Evolutionary conservation across 257 asterid species (phyloP).

Genomic region (Rehmannia glutinosa): DNA sequence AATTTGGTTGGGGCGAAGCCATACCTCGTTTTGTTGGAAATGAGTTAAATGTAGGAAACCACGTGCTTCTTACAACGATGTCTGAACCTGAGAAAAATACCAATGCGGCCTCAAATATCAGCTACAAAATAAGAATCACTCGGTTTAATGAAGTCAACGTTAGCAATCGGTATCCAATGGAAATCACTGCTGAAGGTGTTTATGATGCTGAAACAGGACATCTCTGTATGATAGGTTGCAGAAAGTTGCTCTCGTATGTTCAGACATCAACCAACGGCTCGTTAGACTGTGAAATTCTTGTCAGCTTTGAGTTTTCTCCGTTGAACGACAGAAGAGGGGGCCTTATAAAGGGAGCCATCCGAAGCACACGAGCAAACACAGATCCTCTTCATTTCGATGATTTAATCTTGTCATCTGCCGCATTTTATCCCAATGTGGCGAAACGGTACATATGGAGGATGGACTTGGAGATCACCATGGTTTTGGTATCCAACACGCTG

Average conservation of each 20-base stretch:
- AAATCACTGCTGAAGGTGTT: slow-evolving; percentile 50
- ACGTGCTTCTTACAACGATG: too few relatives aligned
- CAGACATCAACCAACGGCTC: background rate
- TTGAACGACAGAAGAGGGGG: slow-evolving; percentile 11
- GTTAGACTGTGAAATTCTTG: slow-evolving; percentile 45
- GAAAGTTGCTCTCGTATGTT: slow-evolving; percentile 10
- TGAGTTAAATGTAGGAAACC: background rate
- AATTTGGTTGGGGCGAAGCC: slow-evolving; percentile 35
- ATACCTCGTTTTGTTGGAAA: slow-evolving; percentile 33
- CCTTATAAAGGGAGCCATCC: slow-evolving; percentile 31
- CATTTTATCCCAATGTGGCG: slow-evolving; percentile 12
- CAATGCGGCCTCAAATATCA: slow-evolving; percentile 33
- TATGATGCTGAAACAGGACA: slow-evolving; percentile 43
- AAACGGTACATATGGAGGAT: slow-evolving; percentile 46
- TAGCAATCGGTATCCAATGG: background rate
- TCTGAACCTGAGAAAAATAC: too few relatives aligned
- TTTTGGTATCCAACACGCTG: slow-evolving; percentile 43
- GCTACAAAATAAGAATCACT: slow-evolving; percentile 35
- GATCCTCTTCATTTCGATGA: slow-evolving; percentile 42
- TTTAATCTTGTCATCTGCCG: slow-evolving; percentile 26
- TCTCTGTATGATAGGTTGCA: slow-evolving; percentile 59
- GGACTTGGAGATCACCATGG: slow-evolving; percentile 55
- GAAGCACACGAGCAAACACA: slow-evolving; percentile 32
- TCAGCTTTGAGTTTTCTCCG: slow-evolving; percentile 32
- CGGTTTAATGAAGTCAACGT: background rate